These are phyloP conservation scores for Pyrrhoderma lamaoense DNA, from an alignment of 1,284 basidiomycete species.

Conservation along the genomic window DNA sequence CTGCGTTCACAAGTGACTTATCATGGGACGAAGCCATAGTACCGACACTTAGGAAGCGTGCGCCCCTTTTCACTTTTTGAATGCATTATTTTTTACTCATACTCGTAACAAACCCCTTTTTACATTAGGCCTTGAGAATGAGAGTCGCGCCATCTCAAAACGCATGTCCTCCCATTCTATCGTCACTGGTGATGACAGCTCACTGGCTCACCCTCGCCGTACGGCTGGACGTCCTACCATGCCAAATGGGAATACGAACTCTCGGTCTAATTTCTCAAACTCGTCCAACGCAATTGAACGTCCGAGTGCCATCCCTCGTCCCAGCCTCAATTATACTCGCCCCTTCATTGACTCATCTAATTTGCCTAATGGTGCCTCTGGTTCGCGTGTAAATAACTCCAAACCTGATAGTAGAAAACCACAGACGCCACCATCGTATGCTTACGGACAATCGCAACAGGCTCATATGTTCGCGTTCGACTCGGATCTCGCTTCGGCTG, in stretches of 20 bases:
- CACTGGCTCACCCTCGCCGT: not conserved
- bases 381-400: constrained; percentile 9
- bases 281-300: constrained; percentile 24
- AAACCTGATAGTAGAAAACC: constrained; percentile 21
- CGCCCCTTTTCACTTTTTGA: constrained; percentile 21
- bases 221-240: constrained; percentile 15
- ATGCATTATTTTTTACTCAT: constrained; percentile 11
- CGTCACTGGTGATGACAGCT: constrained; percentile 33
- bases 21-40: constrained; percentile 69
- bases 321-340: constrained; percentile 32
- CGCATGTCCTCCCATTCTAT: constrained; percentile 68
- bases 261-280: no score
- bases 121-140: constrained; percentile 57
- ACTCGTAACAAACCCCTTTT: constrained; percentile 17
- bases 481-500: not conserved
- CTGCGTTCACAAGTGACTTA: constrained; percentile 41
- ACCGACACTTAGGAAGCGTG: constrained; percentile 63
- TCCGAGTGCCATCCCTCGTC: constrained; percentile 42
- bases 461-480: constrained; percentile 39
- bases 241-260: not conserved
- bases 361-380: not conserved
- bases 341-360: constrained; percentile 8
- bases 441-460: constrained; percentile 20
- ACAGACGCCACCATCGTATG: constrained; percentile 19
- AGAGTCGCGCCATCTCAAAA: constrained; percentile 62